phyloP scores from a whole-genome alignment of 768 basidiomycete species.

The Cubamyces sp. region DNA sequence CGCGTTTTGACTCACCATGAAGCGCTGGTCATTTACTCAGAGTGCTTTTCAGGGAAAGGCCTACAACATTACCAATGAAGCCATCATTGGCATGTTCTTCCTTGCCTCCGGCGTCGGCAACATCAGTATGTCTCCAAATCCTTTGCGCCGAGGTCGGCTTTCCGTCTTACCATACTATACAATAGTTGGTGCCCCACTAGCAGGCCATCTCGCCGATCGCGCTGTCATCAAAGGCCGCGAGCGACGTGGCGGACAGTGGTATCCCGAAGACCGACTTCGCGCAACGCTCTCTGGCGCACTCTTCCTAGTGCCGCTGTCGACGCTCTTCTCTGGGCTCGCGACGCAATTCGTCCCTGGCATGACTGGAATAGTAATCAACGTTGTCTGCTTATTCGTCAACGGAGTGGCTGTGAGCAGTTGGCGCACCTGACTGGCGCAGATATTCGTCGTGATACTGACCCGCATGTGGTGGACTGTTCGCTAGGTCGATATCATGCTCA shows the following conservation, averaged over 20 bases:
- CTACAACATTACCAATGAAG: slow-evolving; percentile 61
- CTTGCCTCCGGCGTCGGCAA: slow-evolving; percentile 61
- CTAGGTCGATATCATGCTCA: slow-evolving; percentile 61
- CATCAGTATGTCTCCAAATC: slow-evolving; percentile 46
- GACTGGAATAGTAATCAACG: slow-evolving; percentile 52
- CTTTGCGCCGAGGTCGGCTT: too few relatives aligned
- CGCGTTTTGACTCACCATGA: slow-evolving; percentile 25
- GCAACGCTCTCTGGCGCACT: slow-evolving; percentile 51
- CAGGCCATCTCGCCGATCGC: slow-evolving; percentile 63
- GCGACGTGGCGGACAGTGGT: slow-evolving; percentile 57
- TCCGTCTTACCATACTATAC: too few relatives aligned
- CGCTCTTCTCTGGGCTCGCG: slow-evolving; percentile 51
- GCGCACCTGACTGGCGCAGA: too few relatives aligned
- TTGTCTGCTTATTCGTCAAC: slow-evolving; percentile 65
- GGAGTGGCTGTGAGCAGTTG: slow-evolving; percentile 57
- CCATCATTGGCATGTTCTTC: slow-evolving; percentile 61
- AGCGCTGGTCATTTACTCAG: neutral
- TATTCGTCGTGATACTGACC: too few relatives aligned
- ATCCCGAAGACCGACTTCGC: slow-evolving; percentile 70
- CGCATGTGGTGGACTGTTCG: too few relatives aligned
- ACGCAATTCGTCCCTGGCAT: slow-evolving; percentile 53
- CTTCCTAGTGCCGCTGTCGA: slow-evolving; percentile 55
- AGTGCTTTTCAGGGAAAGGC: slow-evolving; percentile 50
- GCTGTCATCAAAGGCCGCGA: slow-evolving; percentile 52
- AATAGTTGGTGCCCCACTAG: slow-evolving; percentile 61